phyloP scores from a whole-genome alignment of 1,139 yeast species.

The Geotrichum macrosporum region DNA sequence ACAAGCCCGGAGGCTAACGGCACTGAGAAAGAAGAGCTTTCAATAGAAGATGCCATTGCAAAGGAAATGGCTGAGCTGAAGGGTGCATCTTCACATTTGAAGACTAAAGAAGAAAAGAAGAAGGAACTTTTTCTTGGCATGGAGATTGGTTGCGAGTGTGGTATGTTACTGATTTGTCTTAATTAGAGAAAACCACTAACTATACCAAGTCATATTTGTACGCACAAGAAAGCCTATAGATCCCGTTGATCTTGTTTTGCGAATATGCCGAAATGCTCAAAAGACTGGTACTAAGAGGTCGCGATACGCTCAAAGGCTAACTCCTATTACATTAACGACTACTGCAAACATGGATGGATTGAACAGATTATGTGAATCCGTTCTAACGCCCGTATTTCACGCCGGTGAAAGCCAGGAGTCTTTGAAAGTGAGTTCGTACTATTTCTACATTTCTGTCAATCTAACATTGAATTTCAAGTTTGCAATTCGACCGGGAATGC shows the following conservation, averaged over 20 bases:
- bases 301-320: slow-evolving; percentile 68
- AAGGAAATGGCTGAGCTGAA: slow-evolving; percentile 62
- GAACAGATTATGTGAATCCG: slow-evolving; percentile 50
- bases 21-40: slow-evolving; percentile 35
- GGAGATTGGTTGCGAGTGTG: slow-evolving; percentile 76
- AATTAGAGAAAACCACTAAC: neutral
- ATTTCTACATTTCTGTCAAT: neutral
- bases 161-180: slow-evolving; percentile 31
- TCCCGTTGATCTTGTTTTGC: slow-evolving; percentile 66
- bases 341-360: slow-evolving; percentile 69
- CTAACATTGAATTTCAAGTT: slow-evolving; percentile 44
- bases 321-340: slow-evolving; percentile 75
- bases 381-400: slow-evolving; percentile 68
- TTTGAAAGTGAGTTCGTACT: neutral
- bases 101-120: slow-evolving; percentile 37
- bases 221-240: slow-evolving; percentile 72
- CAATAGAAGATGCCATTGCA: slow-evolving; percentile 69
- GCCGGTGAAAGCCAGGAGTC: slow-evolving; percentile 42
- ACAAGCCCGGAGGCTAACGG: slow-evolving; percentile 35
- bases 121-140: slow-evolving; percentile 56
- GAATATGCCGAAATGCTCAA: slow-evolving; percentile 57
- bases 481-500: slow-evolving; percentile 73
- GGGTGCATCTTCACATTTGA: slow-evolving; percentile 26
- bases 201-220: slow-evolving; percentile 54
- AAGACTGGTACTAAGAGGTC: slow-evolving; percentile 50